Evolutionary conservation across 306 rosid genomes (phyloP).

Genomic region (Citrullus amarus): DNA sequence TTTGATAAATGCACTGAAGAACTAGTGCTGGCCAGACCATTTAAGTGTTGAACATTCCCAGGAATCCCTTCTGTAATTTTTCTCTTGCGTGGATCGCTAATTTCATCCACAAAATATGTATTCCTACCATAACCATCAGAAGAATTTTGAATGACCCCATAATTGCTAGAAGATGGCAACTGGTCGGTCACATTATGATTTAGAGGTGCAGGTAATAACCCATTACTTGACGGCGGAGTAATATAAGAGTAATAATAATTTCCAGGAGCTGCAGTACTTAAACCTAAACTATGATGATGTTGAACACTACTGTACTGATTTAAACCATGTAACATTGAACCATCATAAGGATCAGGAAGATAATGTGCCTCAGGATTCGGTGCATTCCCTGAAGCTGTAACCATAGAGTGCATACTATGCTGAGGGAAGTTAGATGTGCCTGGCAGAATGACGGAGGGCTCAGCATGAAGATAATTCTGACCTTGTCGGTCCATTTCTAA

Average conservation of each 20-base stretch:
- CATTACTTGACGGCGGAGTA: conserved; percentile 51
- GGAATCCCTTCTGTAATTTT: conserved; percentile 53
- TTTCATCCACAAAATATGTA: conserved; percentile 47
- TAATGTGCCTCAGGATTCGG: conserved; percentile 39
- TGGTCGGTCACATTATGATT: conserved; percentile 49
- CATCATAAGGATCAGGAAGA: conserved; percentile 57
- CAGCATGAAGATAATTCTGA: conserved; percentile 50
- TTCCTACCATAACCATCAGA: conserved; percentile 53
- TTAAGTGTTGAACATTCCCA: conserved; percentile 49
- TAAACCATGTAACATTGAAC: conserved; percentile 44
- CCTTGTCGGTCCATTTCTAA: conserved; percentile 63
- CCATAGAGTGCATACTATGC: conserved; percentile 38
- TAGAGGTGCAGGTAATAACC: conserved; percentile 46
- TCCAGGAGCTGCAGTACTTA: conserved; percentile 37
- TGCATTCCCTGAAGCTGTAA: conserved; percentile 51
- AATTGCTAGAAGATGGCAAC: conserved; percentile 39
- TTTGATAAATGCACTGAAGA: conserved; percentile 46
- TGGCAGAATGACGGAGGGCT: conserved; percentile 39
- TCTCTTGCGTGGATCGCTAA: conserved; percentile 71
- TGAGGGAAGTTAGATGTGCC: conserved; percentile 35
- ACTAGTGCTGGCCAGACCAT: conserved; percentile 37
- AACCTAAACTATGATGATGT: conserved; percentile 54
- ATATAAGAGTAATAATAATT: conserved; percentile 51
- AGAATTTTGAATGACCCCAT: conserved; percentile 14
- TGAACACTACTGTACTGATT: conserved; percentile 43